Base-by-base conservation (phyloP, 371 early-diverging fungal species). In the Capniomyces stellatus region DNA sequence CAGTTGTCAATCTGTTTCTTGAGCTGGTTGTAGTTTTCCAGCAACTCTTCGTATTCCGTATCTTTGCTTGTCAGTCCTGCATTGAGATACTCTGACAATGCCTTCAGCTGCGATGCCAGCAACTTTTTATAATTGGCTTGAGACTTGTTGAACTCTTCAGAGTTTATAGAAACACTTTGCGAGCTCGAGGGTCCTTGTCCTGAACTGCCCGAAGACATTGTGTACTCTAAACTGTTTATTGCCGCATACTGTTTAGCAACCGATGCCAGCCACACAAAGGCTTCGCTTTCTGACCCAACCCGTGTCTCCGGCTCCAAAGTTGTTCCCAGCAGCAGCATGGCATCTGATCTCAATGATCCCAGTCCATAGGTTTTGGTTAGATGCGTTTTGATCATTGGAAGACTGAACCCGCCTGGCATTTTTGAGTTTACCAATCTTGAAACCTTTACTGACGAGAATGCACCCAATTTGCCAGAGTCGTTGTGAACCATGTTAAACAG, bases 371-470 rank as follows among this genome's bases (percentile, higher is more conserved):
- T 71, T 55, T 69, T 64, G 25, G 71, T 56, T 48, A 92, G 71
- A 65, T 85, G 77, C 6, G 75, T 71, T 74, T 85, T 84, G 67
- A 82, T 87, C 54, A 73, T 76, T 54, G 78, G 77, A 63, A 82
- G 72, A 21, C 81, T 78, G 69, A 89, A 92, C 54, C 92, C 92
- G 71, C 82, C 89, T 58, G 92, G 89, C 87, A 92, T 85, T 76
- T 89, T 92, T 59, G 77, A 67, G 57, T 76, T 69, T 50, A 89
- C 71, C 74, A 92, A 66, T 73, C 84, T 83, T 62, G 83, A 76
- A 48, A 89, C 69, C 56, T 87, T 65, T n/a, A 73, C 68, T 42
- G 73, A 77, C 46, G 83, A 74, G 51, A 84, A 84, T 71, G 88
- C 87, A 58, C 90, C 92, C n/a, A 89, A 75, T 46, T 75, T 57